A percentile compares a stretch with the other conserved stretches of the same genome.
phyloP scores from a whole-genome alignment of 345 rosid genomes.

The Kernera saxatilis region DNA sequence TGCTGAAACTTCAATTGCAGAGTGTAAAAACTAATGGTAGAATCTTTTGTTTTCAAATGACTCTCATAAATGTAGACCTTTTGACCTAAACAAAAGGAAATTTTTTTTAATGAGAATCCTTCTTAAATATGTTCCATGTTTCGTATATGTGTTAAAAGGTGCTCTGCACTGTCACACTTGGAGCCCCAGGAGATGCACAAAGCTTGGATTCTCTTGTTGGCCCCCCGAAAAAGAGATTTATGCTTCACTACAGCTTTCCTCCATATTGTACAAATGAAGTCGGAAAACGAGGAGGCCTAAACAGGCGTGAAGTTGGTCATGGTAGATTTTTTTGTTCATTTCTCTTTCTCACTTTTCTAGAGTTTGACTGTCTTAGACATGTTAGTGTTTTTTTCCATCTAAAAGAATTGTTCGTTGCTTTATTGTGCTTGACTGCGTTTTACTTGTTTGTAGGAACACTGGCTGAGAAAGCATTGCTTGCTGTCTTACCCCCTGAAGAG shows the following conservation, averaged over 20 bases:
- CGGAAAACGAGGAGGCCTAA: constrained; percentile 85
- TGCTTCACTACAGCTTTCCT: constrained; percentile 98
- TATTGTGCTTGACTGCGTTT: not conserved
- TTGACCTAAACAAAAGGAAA: not conserved
- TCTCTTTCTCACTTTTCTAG: not conserved
- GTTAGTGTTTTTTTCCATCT: not conserved
- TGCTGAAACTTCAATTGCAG: constrained; percentile 6
- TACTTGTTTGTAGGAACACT: constrained; percentile 60
- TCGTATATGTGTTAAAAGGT: constrained; percentile 43
- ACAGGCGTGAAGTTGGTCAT: constrained; percentile 99
- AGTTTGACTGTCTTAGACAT: not conserved
- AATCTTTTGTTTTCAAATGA: not conserved
- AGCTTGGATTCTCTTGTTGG: constrained; percentile 81
- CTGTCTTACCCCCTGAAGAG: constrained; percentile 83
- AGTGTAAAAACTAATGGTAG: not conserved
- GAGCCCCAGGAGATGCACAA: constrained; percentile 92
- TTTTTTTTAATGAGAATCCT: constrained; percentile 1
- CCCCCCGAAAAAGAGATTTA: constrained; percentile 85
- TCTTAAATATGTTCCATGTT: not conserved
- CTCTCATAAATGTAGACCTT: not conserved
- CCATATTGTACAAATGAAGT: constrained; percentile 93
- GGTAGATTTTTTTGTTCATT: constrained; percentile 41
- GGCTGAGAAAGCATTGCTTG: constrained; percentile 93
- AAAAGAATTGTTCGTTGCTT: not conserved
- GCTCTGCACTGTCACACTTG: constrained; percentile 89